A percentile compares a stretch with the other conserved stretches of the same genome.
Evolutionary conservation across 768 basidiomycete species (phyloP).

Genomic region (Amanita subjunquillea): DNA sequence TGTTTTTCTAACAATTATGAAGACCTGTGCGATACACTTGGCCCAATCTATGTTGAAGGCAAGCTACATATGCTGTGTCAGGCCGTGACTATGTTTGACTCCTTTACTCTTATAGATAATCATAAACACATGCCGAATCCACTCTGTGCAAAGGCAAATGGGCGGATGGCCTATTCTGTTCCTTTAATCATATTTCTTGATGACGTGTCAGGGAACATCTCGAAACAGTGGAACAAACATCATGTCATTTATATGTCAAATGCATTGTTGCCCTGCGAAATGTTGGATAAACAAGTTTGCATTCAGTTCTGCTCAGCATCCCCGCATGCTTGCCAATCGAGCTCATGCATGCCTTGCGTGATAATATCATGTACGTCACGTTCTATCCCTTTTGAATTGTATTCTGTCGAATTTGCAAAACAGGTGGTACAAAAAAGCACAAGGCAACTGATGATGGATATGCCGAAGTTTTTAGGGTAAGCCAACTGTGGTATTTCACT

Average conservation of each 20-base stretch:
- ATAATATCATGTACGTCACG: not conserved
- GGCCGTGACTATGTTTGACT: not conserved
- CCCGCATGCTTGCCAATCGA: constrained; percentile 24
- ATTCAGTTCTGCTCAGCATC: constrained; percentile 19
- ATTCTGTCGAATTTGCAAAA: not conserved
- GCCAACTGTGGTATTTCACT: not conserved
- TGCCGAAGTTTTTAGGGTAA: constrained; percentile 15
- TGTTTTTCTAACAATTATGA: constrained; percentile 1
- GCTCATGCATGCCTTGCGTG: constrained; percentile 13
- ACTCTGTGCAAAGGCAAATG: constrained; percentile 18
- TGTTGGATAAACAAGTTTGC: constrained; percentile 20
- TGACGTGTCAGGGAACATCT: constrained; percentile 32
- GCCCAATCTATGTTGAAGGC: not conserved
- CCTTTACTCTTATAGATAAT: no score
- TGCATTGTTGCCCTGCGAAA: constrained; percentile 14
- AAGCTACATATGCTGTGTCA: not conserved
- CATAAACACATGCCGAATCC: constrained; percentile 10
- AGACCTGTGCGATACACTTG: not conserved
- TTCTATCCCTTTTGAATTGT: not conserved
- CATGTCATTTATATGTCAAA: constrained; percentile 26
- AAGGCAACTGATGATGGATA: constrained; percentile 10
- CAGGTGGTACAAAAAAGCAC: constrained; percentile 11
- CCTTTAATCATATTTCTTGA: constrained; percentile 33
- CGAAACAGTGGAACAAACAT: constrained; percentile 40
- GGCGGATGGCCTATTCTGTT: constrained; percentile 18